Evolutionary conservation across 75 land plant genomes (phyloP), one percentile per base, ranked within the genome.

Genomic region (Selaginella tamariscina): DNA sequence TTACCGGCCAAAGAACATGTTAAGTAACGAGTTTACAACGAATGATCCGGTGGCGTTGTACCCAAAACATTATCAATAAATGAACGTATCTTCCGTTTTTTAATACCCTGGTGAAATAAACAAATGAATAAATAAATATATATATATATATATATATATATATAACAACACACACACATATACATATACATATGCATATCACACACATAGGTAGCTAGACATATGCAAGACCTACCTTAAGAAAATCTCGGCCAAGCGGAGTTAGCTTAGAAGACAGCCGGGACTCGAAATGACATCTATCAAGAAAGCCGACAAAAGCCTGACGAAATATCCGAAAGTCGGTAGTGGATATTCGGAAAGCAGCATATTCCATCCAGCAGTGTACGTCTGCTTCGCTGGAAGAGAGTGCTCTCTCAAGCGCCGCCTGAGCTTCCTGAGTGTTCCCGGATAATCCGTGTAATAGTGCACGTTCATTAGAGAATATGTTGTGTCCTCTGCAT

Each of bases 381-480:
- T 39, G 49, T 15, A 15, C 15, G 49, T 15, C 49, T 5, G 49
- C 49, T 5, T 39, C 11, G 15, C 11, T 39, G 11, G 49, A 39
- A 5, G 49, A 39, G 11, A 39, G 49, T 39, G 49, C 49, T 39
- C 90, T 74, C 65, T 79, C 49, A 78, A 64, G 67, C 84, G 86
- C 56, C 80, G 86, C 54, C 27, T 65, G 29, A 84, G 76, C 68
- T 73, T 64, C 72, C 72, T 31, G 11, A 24, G 0, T 22, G 1
- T 66, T 89, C 78, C 33, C 82, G 70, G 65, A 71, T 74, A 24
- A 93, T 67, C 32, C 75, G 9, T 39, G 65, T 74, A 67, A 73
- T 0, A 86, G 74, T 54, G 82, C 84, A 86, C 73, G 69, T 89
- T 93, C 27, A 93, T 69, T 56, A 75, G 72, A 0, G 81, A 79